Evolutionary conservation across 2,329 filamentous ascomycete genomes (phyloP).

Genomic region (Colletotrichum sp.): DNA sequence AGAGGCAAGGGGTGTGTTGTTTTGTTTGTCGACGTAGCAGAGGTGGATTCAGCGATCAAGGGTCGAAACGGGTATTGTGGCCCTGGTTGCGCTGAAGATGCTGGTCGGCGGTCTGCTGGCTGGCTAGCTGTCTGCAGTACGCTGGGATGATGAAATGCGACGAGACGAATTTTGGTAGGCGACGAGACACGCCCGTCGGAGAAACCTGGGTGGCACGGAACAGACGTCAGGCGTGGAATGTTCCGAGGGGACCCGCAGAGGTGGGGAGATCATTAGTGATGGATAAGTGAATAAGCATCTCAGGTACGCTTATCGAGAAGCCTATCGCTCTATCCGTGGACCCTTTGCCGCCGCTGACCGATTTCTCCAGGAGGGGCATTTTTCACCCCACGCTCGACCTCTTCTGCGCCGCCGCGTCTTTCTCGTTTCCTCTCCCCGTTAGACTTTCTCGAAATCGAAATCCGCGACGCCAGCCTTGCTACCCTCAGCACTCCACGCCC

Average conservation of each 20-base stretch:
- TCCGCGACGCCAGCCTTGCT: slow-evolving; percentile 9
- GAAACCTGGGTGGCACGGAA: slow-evolving; percentile 1
- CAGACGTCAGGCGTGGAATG: slow-evolving; percentile 6
- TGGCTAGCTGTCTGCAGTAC: background rate
- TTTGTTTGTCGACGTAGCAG: background rate
- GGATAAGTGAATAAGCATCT: background rate
- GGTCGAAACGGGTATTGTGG: slow-evolving; percentile 3
- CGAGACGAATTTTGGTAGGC: slow-evolving; percentile 1
- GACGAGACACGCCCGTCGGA: background rate
- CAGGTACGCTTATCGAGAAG: background rate
- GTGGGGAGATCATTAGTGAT: background rate
- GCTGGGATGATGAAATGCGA: slow-evolving; percentile 10
- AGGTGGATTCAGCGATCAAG: slow-evolving; percentile 9
- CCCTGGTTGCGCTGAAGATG: background rate
- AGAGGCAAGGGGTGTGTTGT: background rate
- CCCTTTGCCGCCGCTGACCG: background rate
- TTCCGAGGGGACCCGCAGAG: background rate
- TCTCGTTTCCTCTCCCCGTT: background rate
- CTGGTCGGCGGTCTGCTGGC: background rate
- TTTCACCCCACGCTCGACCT: slow-evolving; percentile 21
- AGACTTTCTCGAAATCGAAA: background rate
- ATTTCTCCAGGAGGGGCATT: slow-evolving; percentile 20
- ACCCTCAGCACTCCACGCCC: background rate
- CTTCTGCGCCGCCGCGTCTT: background rate
- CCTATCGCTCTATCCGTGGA: background rate